phyloP scores from a whole-genome alignment of 495 filamentous ascomycete genomes.

The Aspergillus cristatus region DNA sequence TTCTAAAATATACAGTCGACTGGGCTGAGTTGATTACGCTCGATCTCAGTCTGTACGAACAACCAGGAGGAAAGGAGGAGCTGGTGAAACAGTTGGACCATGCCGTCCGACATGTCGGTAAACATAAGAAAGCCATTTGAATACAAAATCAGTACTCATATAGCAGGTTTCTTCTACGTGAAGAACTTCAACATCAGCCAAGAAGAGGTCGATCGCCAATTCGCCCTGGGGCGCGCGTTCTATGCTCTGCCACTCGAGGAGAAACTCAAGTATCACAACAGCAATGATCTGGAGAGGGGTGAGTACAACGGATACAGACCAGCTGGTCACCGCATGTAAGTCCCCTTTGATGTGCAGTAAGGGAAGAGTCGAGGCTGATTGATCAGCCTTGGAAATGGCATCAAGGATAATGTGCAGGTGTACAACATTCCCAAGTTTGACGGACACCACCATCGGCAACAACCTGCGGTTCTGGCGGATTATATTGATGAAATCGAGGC shows the following conservation, averaged over 20 bases:
- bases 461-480: constrained; percentile 26
- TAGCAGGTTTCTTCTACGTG: constrained; percentile 46
- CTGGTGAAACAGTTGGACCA: constrained; percentile 49
- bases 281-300: constrained; percentile 20
- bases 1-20: constrained; percentile 22
- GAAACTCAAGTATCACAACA: constrained; percentile 40
- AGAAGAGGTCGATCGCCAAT: constrained; percentile 48
- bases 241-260: constrained; percentile 47
- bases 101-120: constrained; percentile 45
- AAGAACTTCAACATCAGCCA: constrained; percentile 45
- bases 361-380: background rate
- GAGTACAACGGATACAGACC: constrained; percentile 38
- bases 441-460: constrained; percentile 29
- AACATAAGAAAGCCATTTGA: constrained; percentile 4
- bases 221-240: constrained; percentile 44
- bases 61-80: constrained; percentile 43
- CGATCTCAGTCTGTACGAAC: constrained; percentile 41
- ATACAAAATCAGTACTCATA: constrained; percentile 13
- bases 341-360: background rate
- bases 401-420: constrained; percentile 41
- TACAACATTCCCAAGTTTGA: constrained; percentile 47
- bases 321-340: constrained; percentile 35
- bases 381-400: constrained; percentile 31
- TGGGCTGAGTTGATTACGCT: constrained; percentile 51
- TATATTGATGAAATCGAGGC: constrained; percentile 27